Evolutionary conservation across 2,329 filamentous ascomycete genomes (phyloP).

Genomic region (Daldinia eschscholtzii): DNA sequence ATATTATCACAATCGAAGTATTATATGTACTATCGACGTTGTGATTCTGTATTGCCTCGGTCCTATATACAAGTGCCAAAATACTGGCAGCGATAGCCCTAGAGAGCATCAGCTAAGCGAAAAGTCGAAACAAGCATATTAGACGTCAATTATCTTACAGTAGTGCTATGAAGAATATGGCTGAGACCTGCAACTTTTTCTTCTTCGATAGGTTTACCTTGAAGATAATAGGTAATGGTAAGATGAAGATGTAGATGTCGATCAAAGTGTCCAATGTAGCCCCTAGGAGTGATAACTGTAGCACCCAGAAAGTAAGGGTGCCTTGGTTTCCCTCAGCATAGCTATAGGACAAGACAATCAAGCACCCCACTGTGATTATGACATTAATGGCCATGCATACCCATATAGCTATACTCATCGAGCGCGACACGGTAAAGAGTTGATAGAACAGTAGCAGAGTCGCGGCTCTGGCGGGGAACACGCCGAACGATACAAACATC

Average conservation of each 20-base stretch:
- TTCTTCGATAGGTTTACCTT: slow-evolving; percentile 1
- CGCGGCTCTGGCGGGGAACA: neutral
- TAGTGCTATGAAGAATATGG: slow-evolving; percentile 2
- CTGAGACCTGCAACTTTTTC: slow-evolving; percentile 2
- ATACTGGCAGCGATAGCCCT: neutral
- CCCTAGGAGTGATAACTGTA: neutral
- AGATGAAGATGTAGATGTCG: slow-evolving; percentile 10
- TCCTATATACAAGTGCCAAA: neutral
- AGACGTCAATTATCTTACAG: neutral
- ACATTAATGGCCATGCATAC: neutral
- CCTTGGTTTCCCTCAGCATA: neutral
- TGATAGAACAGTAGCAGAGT: slow-evolving; percentile 5
- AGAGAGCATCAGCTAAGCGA: neutral
- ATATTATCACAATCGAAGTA: neutral
- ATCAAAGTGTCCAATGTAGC: neutral
- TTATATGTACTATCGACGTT: slow-evolving; percentile 1
- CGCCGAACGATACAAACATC: neutral
- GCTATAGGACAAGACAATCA: neutral
- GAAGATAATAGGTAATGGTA: slow-evolving; percentile 5
- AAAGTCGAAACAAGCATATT: neutral
- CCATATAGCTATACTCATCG: slow-evolving; percentile 11
- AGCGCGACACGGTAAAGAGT: slow-evolving; percentile 9
- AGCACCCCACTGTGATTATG: neutral
- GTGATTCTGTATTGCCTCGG: neutral
- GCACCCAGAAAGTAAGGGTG: neutral